Conservation (phyloP, 768 basidiomycete species). For the Strobilomyces confusus region DNA sequence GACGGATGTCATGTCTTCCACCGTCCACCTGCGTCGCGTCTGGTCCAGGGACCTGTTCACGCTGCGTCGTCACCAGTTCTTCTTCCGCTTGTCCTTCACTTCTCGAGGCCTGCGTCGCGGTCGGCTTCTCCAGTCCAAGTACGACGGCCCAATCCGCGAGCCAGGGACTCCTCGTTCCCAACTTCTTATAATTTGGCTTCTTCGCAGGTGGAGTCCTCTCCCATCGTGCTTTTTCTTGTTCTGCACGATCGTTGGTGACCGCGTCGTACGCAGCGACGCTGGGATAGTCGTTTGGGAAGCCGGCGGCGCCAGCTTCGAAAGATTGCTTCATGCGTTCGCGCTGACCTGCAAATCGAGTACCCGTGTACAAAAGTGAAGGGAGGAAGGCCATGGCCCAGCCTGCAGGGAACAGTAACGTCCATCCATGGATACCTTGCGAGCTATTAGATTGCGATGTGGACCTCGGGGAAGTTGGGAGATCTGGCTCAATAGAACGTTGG, state of each 20-base stretch:
- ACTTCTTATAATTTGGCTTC: constrained; percentile 61
- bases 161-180: constrained; percentile 72
- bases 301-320: constrained; percentile 71
- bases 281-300: constrained; percentile 84
- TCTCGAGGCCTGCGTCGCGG: constrained; percentile 2
- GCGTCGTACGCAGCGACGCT: constrained; percentile 48
- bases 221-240: constrained; percentile 61
- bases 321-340: constrained; percentile 76
- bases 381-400: constrained; percentile 94
- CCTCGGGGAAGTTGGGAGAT: constrained; percentile 9
- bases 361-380: constrained; percentile 74
- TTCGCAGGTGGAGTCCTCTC: constrained; percentile 85
- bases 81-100: constrained; percentile 21
- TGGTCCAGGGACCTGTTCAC: constrained; percentile 35
- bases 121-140: constrained; percentile 45
- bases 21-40: constrained; percentile 10
- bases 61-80: constrained; percentile 55
- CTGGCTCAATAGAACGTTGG: constrained; percentile 64
- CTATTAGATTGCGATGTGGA: constrained; percentile 19
- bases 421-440: constrained; percentile 65
- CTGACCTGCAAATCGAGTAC: constrained; percentile 82
- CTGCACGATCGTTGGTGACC: constrained; percentile 46
- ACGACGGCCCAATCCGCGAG: constrained; percentile 68
- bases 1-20: constrained; percentile 21
- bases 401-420: constrained; percentile 80